Conservation (phyloP, 106 monocot species). For the Triglochin maritima region DNA sequence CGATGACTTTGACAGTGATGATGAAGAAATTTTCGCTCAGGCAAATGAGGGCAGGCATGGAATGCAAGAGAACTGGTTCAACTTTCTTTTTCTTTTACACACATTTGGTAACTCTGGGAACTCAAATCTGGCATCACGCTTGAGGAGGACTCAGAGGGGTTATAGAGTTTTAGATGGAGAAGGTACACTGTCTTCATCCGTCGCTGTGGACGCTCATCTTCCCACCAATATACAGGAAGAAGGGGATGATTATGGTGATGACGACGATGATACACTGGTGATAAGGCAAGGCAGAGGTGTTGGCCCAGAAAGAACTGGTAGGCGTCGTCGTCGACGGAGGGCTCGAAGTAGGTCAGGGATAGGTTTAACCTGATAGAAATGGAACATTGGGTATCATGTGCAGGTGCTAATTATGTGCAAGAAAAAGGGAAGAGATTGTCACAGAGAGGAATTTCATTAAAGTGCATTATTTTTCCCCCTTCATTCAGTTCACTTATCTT, state of each 20-base stretch:
- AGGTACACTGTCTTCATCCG: not conserved
- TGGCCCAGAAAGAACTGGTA: not conserved
- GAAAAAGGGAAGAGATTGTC: not conserved
- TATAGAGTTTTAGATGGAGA: conserved; percentile 5
- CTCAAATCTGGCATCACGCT: not conserved
- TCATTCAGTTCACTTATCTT: not conserved
- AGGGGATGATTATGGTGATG: not conserved
- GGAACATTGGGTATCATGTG: not conserved
- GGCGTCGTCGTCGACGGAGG: not conserved
- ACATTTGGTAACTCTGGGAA: conserved; percentile 9
- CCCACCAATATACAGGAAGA: not conserved
- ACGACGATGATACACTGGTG: not conserved
- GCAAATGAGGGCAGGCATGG: not conserved
- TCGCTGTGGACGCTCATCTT: not conserved
- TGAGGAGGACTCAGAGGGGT: conserved; percentile 7
- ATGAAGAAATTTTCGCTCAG: not conserved
- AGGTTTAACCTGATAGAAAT: not conserved
- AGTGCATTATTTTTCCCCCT: not conserved
- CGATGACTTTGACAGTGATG: conserved; percentile 4
- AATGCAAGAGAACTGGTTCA: conserved; percentile 4
- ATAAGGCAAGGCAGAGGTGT: conserved; percentile 1
- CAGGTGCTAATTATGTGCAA: not conserved
- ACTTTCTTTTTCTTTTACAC: conserved; percentile 7
- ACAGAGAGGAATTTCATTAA: not conserved
- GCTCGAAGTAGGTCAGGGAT: not conserved